Percentiles rank a stretch among this genome's conserved stretches.
These are phyloP conservation scores for Cicer yamashitae DNA, from an alignment of 306 rosid species.

Conservation along the genomic window DNA sequence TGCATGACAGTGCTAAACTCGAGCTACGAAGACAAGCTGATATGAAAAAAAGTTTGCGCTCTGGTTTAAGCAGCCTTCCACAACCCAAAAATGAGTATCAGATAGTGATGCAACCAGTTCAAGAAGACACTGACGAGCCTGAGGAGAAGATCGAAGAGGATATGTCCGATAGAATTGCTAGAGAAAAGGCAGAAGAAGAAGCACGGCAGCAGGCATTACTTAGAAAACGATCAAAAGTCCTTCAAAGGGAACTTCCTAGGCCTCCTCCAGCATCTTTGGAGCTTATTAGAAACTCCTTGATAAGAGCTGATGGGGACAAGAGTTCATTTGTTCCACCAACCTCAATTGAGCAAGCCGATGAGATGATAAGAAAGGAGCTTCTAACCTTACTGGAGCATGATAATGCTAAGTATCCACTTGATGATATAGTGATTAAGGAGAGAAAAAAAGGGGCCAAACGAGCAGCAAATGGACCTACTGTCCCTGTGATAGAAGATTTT, in stretches of 20 bases:
- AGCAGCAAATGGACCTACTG: conserved; percentile 56
- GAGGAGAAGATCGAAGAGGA: conserved; percentile 90
- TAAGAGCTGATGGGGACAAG: conserved; percentile 88
- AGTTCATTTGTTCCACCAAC: conserved; percentile 97
- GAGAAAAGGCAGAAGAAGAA: conserved; percentile 91
- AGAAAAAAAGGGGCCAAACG: conserved; percentile 74
- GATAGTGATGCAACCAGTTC: conserved; percentile 82
- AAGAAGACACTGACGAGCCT: conserved; percentile 77
- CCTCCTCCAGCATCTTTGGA: conserved; percentile 89
- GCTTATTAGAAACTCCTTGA: conserved; percentile 75
- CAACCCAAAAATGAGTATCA: conserved; percentile 91
- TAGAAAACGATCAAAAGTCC: conserved; percentile 91
- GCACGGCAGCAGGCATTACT: conserved; percentile 83
- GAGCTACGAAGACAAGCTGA: conserved; percentile 83
- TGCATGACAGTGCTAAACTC: conserved; percentile 69
- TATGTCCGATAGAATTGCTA: conserved; percentile 93
- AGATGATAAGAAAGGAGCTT: conserved; percentile 78
- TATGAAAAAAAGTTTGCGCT: conserved; percentile 68
- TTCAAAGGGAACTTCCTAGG: conserved; percentile 93
- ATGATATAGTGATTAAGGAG: conserved; percentile 70
- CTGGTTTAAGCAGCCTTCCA: conserved; percentile 76
- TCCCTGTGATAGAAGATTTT: conserved; percentile 81
- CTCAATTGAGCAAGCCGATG: conserved; percentile 87
- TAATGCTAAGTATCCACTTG: conserved; percentile 82
- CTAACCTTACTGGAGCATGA: conserved; percentile 81